Evolutionary conservation across 2,329 filamentous ascomycete genomes (phyloP).

Genomic region (Microdochium bolleyi): DNA sequence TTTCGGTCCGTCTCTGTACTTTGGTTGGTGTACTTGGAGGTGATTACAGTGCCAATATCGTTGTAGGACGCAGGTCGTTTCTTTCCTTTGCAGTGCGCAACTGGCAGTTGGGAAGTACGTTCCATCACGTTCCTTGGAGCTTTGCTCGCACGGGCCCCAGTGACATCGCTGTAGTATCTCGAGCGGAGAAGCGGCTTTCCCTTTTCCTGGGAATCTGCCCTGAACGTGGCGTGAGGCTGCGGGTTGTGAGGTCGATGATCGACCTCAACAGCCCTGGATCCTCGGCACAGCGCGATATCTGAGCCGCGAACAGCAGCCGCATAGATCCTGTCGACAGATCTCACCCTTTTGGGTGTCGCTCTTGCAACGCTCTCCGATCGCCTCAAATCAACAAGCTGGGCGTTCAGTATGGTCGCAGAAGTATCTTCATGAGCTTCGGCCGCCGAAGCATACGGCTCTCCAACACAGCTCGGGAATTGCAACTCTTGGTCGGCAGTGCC

Average conservation of each 20-base stretch:
- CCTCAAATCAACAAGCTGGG: conserved; percentile 16
- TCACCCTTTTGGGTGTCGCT: conserved; percentile 9
- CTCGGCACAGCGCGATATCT: conserved; percentile 14
- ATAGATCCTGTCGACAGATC: conserved; percentile 16
- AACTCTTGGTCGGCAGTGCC: not conserved
- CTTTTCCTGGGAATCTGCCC: not conserved
- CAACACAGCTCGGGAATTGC: not conserved
- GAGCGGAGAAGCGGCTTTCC: conserved; percentile 8
- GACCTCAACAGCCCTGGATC: conserved; percentile 1
- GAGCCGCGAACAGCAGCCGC: conserved; percentile 12
- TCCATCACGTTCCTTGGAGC: conserved; percentile 12
- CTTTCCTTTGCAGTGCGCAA: conserved; percentile 11
- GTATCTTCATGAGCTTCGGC: conserved; percentile 4
- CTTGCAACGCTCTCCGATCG: conserved; percentile 3
- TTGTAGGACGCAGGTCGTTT: not conserved
- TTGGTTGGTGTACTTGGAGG: conserved; percentile 8
- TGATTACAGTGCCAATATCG: conserved; percentile 2
- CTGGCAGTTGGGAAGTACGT: conserved; percentile 12
- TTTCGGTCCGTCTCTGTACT: conserved; percentile 10
- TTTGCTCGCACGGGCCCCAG: conserved; percentile 10
- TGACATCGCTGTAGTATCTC: conserved; percentile 10
- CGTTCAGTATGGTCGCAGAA: conserved; percentile 16
- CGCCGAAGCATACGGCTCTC: not conserved
- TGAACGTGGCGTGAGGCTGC: no score
- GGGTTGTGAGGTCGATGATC: not conserved